A percentile compares a stretch with the other conserved stretches of the same genome.
phyloP scores from a whole-genome alignment of 768 basidiomycete genomes.

The Boletus insuetus region DNA sequence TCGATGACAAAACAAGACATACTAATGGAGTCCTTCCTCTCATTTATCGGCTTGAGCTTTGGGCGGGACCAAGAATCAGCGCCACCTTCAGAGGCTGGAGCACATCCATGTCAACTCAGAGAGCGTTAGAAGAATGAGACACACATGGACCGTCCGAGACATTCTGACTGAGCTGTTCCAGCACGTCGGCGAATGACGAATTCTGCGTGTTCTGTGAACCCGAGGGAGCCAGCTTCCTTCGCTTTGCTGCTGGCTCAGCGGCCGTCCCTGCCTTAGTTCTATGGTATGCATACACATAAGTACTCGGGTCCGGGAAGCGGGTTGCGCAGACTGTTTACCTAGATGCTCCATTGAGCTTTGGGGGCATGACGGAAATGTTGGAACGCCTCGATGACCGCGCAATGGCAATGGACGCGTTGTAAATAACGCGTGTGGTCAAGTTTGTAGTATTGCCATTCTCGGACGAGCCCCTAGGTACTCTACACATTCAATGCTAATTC shows the following conservation, averaged over 20 bases:
- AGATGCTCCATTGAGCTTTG: constrained; percentile 11
- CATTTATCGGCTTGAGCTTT: constrained; percentile 49
- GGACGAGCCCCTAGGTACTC: not conserved
- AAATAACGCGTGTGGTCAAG: constrained; percentile 30
- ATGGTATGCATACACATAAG: constrained; percentile 6
- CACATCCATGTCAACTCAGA: not conserved
- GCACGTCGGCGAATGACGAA: constrained; percentile 58
- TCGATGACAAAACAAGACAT: constrained; percentile 18
- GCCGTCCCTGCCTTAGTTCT: constrained; percentile 24
- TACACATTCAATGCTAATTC: not conserved
- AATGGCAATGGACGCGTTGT: constrained; percentile 8
- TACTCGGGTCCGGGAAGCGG: not conserved
- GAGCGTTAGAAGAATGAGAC: constrained; percentile 15
- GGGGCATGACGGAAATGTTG: constrained; percentile 11
- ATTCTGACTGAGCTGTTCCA: constrained; percentile 60
- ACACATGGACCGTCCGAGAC: constrained; percentile 39
- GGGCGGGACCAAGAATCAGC: constrained; percentile 75
- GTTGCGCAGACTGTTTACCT: constrained; percentile 8
- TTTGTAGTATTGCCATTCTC: constrained; percentile 21
- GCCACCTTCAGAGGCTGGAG: constrained; percentile 70
- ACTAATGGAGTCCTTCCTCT: constrained; percentile 69
- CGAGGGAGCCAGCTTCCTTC: constrained; percentile 47
- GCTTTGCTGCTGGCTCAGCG: constrained; percentile 48
- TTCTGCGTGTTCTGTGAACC: constrained; percentile 28
- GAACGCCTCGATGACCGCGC: not conserved